These are phyloP conservation scores for Bimuria novae-zelandiae DNA, from an alignment of 2,329 filamentous ascomycete species.

Conservation along the genomic window DNA sequence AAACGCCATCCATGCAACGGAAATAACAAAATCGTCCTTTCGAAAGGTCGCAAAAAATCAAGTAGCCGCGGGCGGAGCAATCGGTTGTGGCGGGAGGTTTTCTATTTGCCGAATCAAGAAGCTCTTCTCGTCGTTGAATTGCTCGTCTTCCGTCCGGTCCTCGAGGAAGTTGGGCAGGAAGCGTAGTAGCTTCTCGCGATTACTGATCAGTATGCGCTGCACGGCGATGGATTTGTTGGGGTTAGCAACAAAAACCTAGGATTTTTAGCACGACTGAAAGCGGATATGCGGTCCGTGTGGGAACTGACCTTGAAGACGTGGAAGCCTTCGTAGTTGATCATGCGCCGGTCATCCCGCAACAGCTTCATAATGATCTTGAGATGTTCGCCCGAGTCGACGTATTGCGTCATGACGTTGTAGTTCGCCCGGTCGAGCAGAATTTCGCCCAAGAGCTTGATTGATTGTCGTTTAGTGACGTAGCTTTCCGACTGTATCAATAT, in stretches of 20 bases:
- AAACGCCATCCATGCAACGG: conserved; percentile 4
- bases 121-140: conserved; percentile 97
- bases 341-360: conserved; percentile 90
- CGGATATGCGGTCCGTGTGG: not conserved
- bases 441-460: conserved; percentile 95
- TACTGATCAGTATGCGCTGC: conserved; percentile 94
- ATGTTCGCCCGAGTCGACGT: conserved; percentile 93
- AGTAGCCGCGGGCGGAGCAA: conserved; percentile 27
- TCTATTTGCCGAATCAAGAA: conserved; percentile 95
- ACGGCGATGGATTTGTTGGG: conserved; percentile 97
- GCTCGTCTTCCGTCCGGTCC: conserved; percentile 94
- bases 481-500: conserved; percentile 88
- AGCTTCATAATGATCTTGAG: conserved; percentile 99
- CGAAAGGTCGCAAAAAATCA: conserved; percentile 2
- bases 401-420: conserved; percentile 97
- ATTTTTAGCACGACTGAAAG: conserved; percentile 15
- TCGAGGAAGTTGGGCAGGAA: conserved; percentile 93
- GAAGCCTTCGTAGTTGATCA: conserved; percentile 99
- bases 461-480: conserved; percentile 97
- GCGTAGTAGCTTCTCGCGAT: conserved; percentile 84
- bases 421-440: conserved; percentile 93
- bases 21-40: not conserved
- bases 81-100: conserved; percentile 42
- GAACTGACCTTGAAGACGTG: conserved; percentile 85
- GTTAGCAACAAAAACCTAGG: conserved; percentile 91